These are phyloP conservation scores for Diutina neorugosa DNA, from an alignment of 1,139 yeast species.

Conservation along the genomic window DNA sequence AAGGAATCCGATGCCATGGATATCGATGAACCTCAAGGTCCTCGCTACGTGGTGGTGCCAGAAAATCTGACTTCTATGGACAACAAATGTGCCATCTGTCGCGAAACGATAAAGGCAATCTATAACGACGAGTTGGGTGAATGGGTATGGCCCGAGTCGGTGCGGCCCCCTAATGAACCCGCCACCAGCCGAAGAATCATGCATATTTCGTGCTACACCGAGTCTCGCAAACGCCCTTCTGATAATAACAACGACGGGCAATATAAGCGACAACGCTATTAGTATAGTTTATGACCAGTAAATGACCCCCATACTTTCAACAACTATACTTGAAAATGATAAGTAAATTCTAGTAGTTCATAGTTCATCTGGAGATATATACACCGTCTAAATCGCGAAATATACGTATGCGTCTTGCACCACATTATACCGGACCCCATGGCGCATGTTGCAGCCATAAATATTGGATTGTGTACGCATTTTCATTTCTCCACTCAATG, in stretches of 20 bases:
- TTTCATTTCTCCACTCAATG: too few species aligned
- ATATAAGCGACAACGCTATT: not conserved
- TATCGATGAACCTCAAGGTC: constrained; percentile 6
- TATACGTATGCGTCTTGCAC: too few species aligned
- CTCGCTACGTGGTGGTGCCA: constrained; percentile 56
- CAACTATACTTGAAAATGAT: not conserved
- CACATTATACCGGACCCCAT: not conserved
- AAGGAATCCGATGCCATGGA: constrained; percentile 5
- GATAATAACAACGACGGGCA: constrained; percentile 15
- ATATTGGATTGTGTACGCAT: not conserved
- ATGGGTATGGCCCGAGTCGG: constrained; percentile 89
- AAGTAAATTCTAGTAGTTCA: not conserved
- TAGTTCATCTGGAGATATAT: not conserved
- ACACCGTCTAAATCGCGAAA: not conserved
- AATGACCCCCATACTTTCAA: not conserved
- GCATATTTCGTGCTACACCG: constrained; percentile 75
- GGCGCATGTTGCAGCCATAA: not conserved
- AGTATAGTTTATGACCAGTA: not conserved
- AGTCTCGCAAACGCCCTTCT: constrained; percentile 37
- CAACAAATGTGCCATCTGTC: constrained; percentile 75
- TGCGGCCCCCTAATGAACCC: constrained; percentile 46
- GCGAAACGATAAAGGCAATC: constrained; percentile 65
- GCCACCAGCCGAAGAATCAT: constrained; percentile 36
- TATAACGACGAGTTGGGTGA: constrained; percentile 88
- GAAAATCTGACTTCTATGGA: constrained; percentile 54